Evolutionary conservation across 225 moss, liverwort and hornwort species (phyloP).

Genomic region (Pseudoscleropodium purum): DNA sequence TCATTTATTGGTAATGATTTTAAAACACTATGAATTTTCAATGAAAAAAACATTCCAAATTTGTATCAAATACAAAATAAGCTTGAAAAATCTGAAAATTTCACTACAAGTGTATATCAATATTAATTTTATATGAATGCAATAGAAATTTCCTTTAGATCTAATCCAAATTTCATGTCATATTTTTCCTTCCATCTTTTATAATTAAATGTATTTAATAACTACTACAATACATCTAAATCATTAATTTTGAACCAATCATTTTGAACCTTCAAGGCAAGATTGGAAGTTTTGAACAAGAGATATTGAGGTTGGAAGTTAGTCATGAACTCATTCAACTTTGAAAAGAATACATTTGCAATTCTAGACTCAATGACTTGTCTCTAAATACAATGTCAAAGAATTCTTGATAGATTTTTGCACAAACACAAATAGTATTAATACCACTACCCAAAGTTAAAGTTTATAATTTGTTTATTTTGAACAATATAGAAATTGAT

Average conservation of each 20-base stretch:
- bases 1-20: not conserved
- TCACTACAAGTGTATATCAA: fast-evolving
- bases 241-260: not conserved
- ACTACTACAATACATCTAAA: not conserved
- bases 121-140: too few relatives aligned
- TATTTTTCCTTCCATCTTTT: not conserved
- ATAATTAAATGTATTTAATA: not conserved
- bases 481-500: not conserved
- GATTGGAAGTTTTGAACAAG: not conserved
- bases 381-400: not conserved
- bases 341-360: not conserved
- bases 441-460: too few relatives aligned
- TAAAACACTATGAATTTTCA: not conserved
- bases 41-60: not conserved
- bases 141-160: too few relatives aligned
- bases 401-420: not conserved
- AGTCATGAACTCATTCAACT: not conserved
- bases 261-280: not conserved
- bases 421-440: not conserved
- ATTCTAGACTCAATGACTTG: not conserved
- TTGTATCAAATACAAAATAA: not conserved
- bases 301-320: not conserved
- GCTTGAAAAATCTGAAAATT: fast-evolving
- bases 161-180: not conserved
- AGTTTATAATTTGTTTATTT: not conserved